Evolutionary conservation across 495 filamentous ascomycete species (phyloP).

Genomic region (Podospora comata): DNA sequence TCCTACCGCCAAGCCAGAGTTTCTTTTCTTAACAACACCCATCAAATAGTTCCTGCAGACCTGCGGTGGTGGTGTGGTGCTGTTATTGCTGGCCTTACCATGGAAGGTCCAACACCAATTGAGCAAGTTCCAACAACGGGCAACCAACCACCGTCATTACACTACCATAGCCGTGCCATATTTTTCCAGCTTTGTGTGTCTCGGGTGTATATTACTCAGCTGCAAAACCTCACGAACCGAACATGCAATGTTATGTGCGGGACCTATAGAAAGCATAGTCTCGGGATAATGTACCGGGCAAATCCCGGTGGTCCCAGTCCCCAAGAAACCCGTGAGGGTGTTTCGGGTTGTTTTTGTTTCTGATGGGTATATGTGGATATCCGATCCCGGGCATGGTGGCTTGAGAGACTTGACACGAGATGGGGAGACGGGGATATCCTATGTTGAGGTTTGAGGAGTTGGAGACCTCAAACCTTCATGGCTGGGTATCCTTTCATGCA

Average conservation of each 20-base stretch:
- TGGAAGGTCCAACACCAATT: background rate
- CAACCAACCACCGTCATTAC: no score
- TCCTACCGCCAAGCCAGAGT: background rate
- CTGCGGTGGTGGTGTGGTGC: background rate
- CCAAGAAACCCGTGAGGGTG: background rate
- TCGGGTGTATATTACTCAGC: no score
- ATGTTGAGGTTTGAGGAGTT: no score
- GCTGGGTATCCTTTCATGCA: no score
- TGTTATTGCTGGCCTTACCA: background rate
- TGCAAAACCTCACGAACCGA: background rate
- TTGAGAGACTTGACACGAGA: no score
- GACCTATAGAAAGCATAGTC: background rate
- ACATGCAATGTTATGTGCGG: background rate
- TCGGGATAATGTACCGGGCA: background rate
- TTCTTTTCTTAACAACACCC: constrained; percentile 1
- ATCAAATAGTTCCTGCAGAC: background rate
- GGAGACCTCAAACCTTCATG: no score
- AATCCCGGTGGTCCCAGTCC: background rate
- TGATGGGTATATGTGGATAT: background rate
- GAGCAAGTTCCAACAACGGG: background rate
- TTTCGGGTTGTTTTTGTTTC: background rate
- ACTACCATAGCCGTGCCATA: no score
- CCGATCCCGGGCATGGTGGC: no score
- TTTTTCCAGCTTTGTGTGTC: background rate
- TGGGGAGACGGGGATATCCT: no score